Evolutionary conservation across 768 basidiomycete genomes (phyloP).

Genomic region (Boletellus emodensis): DNA sequence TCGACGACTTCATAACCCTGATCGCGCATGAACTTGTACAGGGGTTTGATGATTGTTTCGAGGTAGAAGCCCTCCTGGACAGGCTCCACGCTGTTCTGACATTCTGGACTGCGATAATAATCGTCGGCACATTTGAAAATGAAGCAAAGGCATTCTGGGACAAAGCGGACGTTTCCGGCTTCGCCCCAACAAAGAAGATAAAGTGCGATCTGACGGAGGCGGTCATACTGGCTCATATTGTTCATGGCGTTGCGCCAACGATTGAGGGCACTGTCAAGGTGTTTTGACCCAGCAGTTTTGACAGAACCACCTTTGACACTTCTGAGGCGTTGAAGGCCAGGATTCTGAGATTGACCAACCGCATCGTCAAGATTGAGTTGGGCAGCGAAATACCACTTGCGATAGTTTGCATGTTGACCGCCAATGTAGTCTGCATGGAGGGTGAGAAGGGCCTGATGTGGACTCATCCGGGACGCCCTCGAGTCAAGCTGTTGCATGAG

Average conservation of each 20-base stretch:
- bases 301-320: conserved; percentile 63
- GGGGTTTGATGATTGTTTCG: conserved; percentile 84
- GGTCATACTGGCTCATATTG: conserved; percentile 98
- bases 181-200: conserved; percentile 99
- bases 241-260: conserved; percentile 99
- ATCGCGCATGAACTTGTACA: conserved; percentile 95
- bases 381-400: conserved; percentile 99
- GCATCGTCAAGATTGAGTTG: conserved; percentile 99
- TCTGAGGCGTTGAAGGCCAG: conserved; percentile 84
- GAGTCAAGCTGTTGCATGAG: conserved; percentile 98
- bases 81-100: conserved; percentile 89
- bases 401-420: conserved; percentile 97
- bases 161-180: conserved; percentile 94
- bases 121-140: conserved; percentile 99
- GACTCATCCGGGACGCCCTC: conserved; percentile 96
- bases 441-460: conserved; percentile 92
- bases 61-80: conserved; percentile 95
- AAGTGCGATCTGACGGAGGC: conserved; percentile 92
- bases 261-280: conserved; percentile 88
- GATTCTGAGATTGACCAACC: conserved; percentile 92
- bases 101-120: conserved; percentile 97
- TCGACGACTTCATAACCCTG: conserved; percentile 96
- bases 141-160: conserved; percentile 96
- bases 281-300: conserved; percentile 60
- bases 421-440: conserved; percentile 99